These are phyloP conservation scores for Eremochloa ophiuroides DNA, from an alignment of 176 grass and related monocot species.

Conservation along the genomic window DNA sequence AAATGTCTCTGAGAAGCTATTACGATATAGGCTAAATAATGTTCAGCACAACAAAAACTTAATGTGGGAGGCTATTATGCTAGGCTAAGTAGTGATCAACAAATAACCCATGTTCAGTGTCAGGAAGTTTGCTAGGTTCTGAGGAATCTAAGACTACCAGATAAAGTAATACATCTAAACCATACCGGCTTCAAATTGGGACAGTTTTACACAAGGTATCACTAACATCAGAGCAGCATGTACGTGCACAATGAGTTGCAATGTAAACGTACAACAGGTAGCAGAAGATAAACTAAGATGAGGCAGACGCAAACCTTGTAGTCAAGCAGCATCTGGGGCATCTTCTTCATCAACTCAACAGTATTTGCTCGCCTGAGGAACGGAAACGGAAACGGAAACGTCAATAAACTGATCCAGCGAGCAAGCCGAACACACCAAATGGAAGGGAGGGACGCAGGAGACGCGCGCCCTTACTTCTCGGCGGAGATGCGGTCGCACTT, in stretches of 20 bases:
- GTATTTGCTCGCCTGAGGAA: constrained; percentile 45
- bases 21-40: background rate
- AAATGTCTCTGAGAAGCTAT: background rate
- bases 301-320: constrained; percentile 53
- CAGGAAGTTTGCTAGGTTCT: background rate
- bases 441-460: background rate
- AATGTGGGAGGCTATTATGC: background rate
- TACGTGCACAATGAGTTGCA: background rate
- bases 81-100: background rate
- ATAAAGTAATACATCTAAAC: background rate
- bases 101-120: background rate
- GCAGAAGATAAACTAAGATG: background rate
- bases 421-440: background rate
- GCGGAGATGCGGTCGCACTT: constrained; percentile 55
- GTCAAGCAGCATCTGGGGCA: constrained; percentile 72
- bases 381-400: background rate
- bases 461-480: constrained; percentile 34
- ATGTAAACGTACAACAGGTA: background rate
- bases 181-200: background rate
- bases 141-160: background rate
- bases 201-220: background rate
- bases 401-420: background rate
- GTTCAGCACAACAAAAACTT: background rate
- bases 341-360: constrained; percentile 64
- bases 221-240: background rate